Evolutionary conservation across 179 eudicot species (phyloP), one percentile per base, ranked within the genome.

Genomic region (Corrigiola litoralis): DNA sequence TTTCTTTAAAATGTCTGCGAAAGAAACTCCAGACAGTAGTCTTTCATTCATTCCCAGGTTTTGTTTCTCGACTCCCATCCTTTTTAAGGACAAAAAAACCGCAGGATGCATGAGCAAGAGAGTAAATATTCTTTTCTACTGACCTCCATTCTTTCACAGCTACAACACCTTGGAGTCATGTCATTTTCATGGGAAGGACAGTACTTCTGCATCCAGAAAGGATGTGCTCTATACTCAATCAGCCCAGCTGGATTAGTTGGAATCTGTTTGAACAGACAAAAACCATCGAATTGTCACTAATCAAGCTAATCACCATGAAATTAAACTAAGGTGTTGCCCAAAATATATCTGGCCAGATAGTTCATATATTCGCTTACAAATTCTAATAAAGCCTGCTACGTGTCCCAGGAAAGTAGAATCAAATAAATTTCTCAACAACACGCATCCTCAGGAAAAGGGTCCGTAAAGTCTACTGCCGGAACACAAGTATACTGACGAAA

Each of bases 111-210:
- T n/a, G n/a, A n/a, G n/a, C n/a, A n/a, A n/a, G 24, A 47, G 29
- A 38, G 24, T 20, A 12, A 50, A 44, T 10, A 38, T 32, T 60
- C 10, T 16, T 24, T 41, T 52, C 47, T 23, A 66, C 89, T 64
- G 20, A 92, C 98, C 97, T 95, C 99, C 96, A 95, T 88, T 82
- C 92, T 80, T 80, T 95, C 99, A 68, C 99, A 95, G 84, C 99
- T 95, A 67, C 99, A 95, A 67, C 97, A 95, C 66, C 97, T 76
- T 60, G 96, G 95, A 28, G 99, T 95, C 65, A 84, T 75, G 65
- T 95, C 99, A 67, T 55, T 65, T 69, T 95, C 99, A 66, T 95
- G 99, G 4, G 85, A 75, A 60, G 97, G 99, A 73, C 99, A 95
- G 74, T 91, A 95, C 79, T 95, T 95, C 24, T 95, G 99, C 67